Evolutionary conservation across 441 rosid species (phyloP), one percentile per base, ranked within the genome.

Genomic region (Brassica hybrid): DNA sequence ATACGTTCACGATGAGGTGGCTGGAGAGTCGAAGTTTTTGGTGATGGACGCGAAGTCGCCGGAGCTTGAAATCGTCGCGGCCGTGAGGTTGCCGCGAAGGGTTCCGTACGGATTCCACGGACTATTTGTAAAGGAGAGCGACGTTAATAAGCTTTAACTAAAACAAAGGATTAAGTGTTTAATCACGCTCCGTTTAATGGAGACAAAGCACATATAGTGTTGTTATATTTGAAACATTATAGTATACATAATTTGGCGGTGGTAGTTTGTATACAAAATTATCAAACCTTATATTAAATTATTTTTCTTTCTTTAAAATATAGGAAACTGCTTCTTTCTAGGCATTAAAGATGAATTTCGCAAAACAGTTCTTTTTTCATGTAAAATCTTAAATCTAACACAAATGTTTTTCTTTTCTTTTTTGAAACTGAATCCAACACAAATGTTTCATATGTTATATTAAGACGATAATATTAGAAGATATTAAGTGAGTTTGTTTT

Each of bases 51-150:
- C 98, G 0, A 87, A 79, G 70, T 87, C 96, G 3, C 92, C 91
- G 21, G 74, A 83, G 54, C 92, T 94, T 62, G 88, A 90, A 4
- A 74, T 87, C 27, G 88, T 90, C 50, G 91, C 97, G 3, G 81
- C 88, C 67, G 95, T 90, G 59, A 92, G 75, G 80, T 86, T 94
- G 21, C 97, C 98, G 5, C 76, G 85, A 41, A 82, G 90, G 50
- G 95, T 91, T 27, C 97, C 98, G 12, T 92, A 87, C 7, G 93
- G 95, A 4, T 88, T 94, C 67, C 98, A 94, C 43, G 98, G 95
- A 13, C 57, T 89, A 6, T 94, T 94, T 66, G 87, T 90, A 48
- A 84, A 78, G 72, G 83, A 92, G 74, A 76, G 79, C 45, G 90
- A 88, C 69, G 80, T 93, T 14, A 78, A 68, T 50, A 83, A 80